Evolutionary conservation across 192 early-diverging fungal genomes (phyloP), one percentile per base, ranked within the genome.

Genomic region (Umbelopsis ramanniana): DNA sequence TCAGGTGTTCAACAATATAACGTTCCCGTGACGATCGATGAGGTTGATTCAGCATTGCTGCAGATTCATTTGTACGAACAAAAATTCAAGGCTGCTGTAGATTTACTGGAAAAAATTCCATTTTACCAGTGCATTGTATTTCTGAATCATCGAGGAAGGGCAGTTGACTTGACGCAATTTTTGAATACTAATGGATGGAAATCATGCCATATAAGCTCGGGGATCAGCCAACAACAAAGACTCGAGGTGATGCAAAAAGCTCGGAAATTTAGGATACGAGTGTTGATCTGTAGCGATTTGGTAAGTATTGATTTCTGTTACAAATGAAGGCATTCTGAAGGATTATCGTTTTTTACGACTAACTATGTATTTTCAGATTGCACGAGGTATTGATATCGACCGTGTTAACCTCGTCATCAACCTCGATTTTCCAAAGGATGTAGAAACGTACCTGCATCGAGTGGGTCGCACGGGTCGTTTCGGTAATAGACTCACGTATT

Each of bases 401-500:
- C 94, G 95, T 76, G 96, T 99, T 63, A 97, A 95, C 77, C 79
- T 97, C 72, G 97, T 99, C 26, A 89, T 99, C 76, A 99, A 99
- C 85, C 94, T 91, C 66, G 97, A 99, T 72, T 89, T 96, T 54
- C 97, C 97, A 10, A 75, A 92, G 47, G 90, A 93, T 35, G 79
- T 77, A 17, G 96, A 98, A 74, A 98, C 97, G 0, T 99, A 99
- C 75, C 84, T 99, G 40, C 97, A 99, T 80, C 91, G 97, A 52
- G 95, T 99, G 76, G 97, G 97, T 22, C 92, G 97, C 55, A 97
- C 97, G 11, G 97, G 97, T 26, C 87, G 97, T 54, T 99, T 96
- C 76, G 97, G 97, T 74, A 76, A 57, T 24, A 1, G 4, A n/a
- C 48, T 63, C 33, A 37, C 6, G 4, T 3, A 12, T 35, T 37